Percentiles rank a stretch among this genome's conserved stretches.
Evolutionary conservation across 495 filamentous ascomycete genomes (phyloP).

Genomic region (Sabuloglossum arenarium): DNA sequence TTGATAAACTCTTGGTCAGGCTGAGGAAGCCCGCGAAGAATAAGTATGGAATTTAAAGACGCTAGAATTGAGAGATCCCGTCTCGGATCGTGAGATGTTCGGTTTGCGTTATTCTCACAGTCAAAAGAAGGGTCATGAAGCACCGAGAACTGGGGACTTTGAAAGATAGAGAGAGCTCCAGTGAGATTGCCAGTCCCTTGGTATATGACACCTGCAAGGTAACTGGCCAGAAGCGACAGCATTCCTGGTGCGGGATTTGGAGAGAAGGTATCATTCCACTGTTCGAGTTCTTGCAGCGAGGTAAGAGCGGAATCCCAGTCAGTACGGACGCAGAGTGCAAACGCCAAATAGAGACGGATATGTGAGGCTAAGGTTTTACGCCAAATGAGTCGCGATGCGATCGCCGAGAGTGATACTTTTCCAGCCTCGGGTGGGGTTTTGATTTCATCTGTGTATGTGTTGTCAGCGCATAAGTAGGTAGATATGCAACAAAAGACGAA

Average conservation of each 20-base stretch:
- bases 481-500: neutral
- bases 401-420: neutral
- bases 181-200: conserved; percentile 60
- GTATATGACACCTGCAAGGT: conserved; percentile 53
- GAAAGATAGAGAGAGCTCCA: conserved; percentile 42
- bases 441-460: conserved; percentile 5
- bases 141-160: conserved; percentile 33
- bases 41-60: conserved; percentile 60
- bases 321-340: conserved; percentile 36
- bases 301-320: conserved; percentile 36
- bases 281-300: conserved; percentile 4
- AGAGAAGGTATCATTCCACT: neutral
- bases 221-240: conserved; percentile 27
- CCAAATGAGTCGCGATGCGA: conserved; percentile 17
- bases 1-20: conserved; percentile 24
- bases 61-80: conserved; percentile 59
- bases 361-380: conserved; percentile 26
- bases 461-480: neutral
- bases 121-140: conserved; percentile 19
- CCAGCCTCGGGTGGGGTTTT: conserved; percentile 23
- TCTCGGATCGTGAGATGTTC: conserved; percentile 10
- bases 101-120: conserved; percentile 23
- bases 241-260: conserved; percentile 19
- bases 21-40: conserved; percentile 45
- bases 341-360: conserved; percentile 36